phyloP scores from a whole-genome alignment of 352 stramenopile genomes.

The Globisporangium cylindrosporum region DNA sequence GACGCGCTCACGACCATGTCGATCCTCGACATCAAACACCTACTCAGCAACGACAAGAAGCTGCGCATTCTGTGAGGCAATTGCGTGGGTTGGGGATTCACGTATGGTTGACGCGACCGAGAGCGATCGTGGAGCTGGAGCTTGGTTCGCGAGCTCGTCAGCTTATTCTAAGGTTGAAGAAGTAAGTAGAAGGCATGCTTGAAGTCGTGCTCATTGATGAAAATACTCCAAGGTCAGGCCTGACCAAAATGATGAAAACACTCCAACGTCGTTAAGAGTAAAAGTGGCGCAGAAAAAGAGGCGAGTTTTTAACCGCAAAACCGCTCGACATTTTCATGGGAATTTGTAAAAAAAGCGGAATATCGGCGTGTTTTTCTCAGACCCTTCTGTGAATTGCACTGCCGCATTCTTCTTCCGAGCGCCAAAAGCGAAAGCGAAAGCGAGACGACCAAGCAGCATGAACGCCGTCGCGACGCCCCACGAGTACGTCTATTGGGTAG shows the following conservation, averaged over 20 bases:
- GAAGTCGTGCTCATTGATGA: too few relatives aligned
- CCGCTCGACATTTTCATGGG: too few relatives aligned
- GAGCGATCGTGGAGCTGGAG: too few relatives aligned
- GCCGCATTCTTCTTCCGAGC: neutral
- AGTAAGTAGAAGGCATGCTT: too few relatives aligned
- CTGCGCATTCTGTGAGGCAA: constrained; percentile 14
- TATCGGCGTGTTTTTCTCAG: constrained; percentile 2
- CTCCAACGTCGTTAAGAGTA: neutral
- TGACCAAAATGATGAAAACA: too few relatives aligned
- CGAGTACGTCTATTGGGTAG: neutral
- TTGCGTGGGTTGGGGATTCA: neutral
- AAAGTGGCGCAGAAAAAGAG: too few relatives aligned
- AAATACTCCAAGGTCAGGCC: too few relatives aligned
- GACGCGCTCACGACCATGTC: constrained; percentile 23
- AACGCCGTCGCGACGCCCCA: neutral
- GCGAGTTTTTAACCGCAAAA: too few relatives aligned
- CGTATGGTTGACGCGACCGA: too few relatives aligned
- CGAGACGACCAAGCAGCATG: neutral
- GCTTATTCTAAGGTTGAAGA: too few relatives aligned
- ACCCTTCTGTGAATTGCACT: neutral
- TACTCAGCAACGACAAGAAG: constrained; percentile 31
- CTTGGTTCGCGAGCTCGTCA: too few relatives aligned
- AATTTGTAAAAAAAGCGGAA: too few relatives aligned
- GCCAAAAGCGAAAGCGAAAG: neutral
- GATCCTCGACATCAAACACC: constrained; percentile 36